phyloP scores from a whole-genome alignment of 2,329 filamentous ascomycete genomes.

The Trichoderma sp. region DNA sequence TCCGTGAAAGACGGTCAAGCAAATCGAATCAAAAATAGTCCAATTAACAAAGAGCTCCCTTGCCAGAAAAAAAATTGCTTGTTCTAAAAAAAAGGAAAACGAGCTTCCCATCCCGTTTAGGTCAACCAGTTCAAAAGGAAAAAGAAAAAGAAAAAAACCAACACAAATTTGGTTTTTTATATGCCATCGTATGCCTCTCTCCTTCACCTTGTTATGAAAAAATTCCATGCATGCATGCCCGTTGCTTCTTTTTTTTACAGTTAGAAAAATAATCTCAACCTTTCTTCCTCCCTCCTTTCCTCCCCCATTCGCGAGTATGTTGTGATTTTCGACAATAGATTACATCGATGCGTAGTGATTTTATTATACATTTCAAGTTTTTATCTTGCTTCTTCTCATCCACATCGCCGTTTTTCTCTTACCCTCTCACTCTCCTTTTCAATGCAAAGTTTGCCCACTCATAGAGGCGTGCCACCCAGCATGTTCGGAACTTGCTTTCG shows the following conservation, averaged over 20 bases:
- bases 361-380: constrained; percentile 17
- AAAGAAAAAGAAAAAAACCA: neutral
- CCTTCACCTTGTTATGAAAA: neutral
- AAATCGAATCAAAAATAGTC: constrained; percentile 12
- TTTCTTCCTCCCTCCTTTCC: neutral
- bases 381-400: constrained; percentile 5
- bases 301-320: constrained; percentile 4
- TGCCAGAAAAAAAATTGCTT: constrained; percentile 4
- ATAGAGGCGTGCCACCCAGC: constrained; percentile 43
- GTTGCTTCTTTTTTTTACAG: neutral
- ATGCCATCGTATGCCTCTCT: neutral
- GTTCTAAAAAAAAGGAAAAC: constrained; percentile 11
- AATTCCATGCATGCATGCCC: constrained; percentile 9
- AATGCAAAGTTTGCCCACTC: constrained; percentile 18
- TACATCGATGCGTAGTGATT: constrained; percentile 19
- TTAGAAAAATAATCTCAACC: neutral
- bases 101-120: constrained; percentile 11
- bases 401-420: neutral
- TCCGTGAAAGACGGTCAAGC: neutral
- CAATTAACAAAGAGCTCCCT: constrained; percentile 12
- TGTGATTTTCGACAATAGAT: constrained; percentile 20
- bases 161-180: neutral
- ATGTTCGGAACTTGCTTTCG: constrained; percentile 56
- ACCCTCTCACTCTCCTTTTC: neutral
- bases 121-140: neutral